phyloP scores from a whole-genome alignment of 2,329 filamentous ascomycete genomes.

The Niveomyces coronatus region DNA sequence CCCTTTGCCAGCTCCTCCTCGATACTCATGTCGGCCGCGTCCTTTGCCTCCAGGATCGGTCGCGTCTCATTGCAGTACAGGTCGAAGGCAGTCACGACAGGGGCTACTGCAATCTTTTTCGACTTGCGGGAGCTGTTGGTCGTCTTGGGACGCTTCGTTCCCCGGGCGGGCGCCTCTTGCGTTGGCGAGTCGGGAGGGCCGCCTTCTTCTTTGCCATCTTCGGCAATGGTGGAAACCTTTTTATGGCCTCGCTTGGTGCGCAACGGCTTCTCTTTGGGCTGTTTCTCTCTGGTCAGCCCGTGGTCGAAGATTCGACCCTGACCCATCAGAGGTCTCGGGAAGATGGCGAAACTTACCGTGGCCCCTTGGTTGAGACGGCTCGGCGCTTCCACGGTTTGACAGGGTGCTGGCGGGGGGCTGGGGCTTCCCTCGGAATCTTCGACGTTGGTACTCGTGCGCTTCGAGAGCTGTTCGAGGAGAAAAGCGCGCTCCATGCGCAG shows the following conservation, averaged over 20 bases:
- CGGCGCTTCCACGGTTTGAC: conserved; percentile 17
- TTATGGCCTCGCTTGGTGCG: conserved; percentile 64
- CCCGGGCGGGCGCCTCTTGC: conserved; percentile 1
- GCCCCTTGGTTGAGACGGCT: background rate
- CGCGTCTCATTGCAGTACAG: conserved; percentile 43
- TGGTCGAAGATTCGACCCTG: background rate
- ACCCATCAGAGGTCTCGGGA: too few species aligned
- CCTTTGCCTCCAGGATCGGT: conserved; percentile 32
- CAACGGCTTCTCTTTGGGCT: conserved; percentile 71
- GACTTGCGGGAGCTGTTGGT: conserved; percentile 32
- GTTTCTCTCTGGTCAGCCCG: conserved; percentile 10
- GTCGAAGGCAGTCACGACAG: conserved; percentile 37
- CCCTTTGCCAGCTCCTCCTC: conserved; percentile 45
- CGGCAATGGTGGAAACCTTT: conserved; percentile 42
- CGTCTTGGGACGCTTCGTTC: conserved; percentile 20
- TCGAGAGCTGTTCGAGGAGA: conserved; percentile 60
- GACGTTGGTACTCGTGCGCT: conserved; percentile 63
- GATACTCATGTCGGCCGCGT: conserved; percentile 31
- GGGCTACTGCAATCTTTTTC: conserved; percentile 33
- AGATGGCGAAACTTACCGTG: too few species aligned
- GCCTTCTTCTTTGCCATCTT: conserved; percentile 25
- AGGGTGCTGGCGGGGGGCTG: conserved; percentile 68
- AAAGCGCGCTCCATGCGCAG: conserved; percentile 78
- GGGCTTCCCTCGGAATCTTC: conserved; percentile 72
- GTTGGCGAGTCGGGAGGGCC: conserved; percentile 6